Percentiles rank a stretch among this genome's conserved stretches.
Evolutionary conservation across 2,329 filamentous ascomycete species (phyloP).

Genomic region (Rhynchosporium graminicola): DNA sequence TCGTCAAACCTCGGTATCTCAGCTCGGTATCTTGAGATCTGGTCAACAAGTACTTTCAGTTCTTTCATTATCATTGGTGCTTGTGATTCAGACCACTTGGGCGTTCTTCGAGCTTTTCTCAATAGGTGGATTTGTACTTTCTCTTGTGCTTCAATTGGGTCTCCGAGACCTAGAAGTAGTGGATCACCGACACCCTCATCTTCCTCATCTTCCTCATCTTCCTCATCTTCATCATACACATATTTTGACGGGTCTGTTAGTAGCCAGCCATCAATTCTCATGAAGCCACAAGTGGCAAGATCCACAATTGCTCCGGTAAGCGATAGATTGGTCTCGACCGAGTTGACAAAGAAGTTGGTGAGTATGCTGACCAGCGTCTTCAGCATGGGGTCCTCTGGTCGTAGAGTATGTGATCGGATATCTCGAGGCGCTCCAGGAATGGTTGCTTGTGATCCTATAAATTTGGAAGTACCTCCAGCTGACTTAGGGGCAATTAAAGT

Average conservation of each 20-base stretch:
- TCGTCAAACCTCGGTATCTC: constrained; percentile 73
- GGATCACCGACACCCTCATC: constrained; percentile 44
- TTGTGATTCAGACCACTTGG: constrained; percentile 53
- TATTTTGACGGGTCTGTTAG: constrained; percentile 70
- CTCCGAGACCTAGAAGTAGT: constrained; percentile 25
- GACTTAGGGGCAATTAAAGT: constrained; percentile 65
- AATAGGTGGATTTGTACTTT: constrained; percentile 50
- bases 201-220: constrained; percentile 39
- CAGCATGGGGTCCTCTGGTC: constrained; percentile 61
- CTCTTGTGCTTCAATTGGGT: constrained; percentile 43
- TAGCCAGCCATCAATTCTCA: constrained; percentile 89
- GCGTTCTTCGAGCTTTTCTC: constrained; percentile 53
- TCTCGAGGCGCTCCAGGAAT: constrained; percentile 62
- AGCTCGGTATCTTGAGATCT: constrained; percentile 62
- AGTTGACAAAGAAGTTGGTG: constrained; percentile 82
- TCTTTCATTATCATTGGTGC: constrained; percentile 57
- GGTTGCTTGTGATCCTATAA: constrained; percentile 56
- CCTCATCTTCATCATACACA: constrained; percentile 52
- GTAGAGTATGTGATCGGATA: constrained; percentile 61
- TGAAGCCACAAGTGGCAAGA: constrained; percentile 79
- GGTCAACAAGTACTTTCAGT: constrained; percentile 60
- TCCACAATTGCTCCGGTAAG: constrained; percentile 82
- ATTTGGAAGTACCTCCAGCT: constrained; percentile 56
- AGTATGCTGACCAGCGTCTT: constrained; percentile 70
- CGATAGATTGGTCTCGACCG: constrained; percentile 86